These are phyloP conservation scores for Incumbomyces delicatus DNA, from an alignment of 2,329 filamentous ascomycete genomes.

Conservation along the genomic window DNA sequence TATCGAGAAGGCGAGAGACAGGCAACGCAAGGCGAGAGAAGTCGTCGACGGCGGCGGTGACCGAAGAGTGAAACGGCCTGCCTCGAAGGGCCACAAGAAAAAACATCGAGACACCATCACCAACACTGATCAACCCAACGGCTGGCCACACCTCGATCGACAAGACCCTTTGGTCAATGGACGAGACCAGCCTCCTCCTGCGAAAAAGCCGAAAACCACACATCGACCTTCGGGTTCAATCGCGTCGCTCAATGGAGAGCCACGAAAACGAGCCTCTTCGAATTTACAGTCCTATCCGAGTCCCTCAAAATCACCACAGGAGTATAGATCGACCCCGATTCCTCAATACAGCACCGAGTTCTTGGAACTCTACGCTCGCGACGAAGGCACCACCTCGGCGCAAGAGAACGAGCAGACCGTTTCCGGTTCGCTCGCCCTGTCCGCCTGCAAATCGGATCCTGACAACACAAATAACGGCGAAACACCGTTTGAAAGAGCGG, in stretches of 20 bases:
- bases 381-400: slow-evolving; percentile 40
- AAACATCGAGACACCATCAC: slow-evolving; percentile 58
- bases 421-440: slow-evolving; percentile 62
- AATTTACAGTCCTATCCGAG: slow-evolving; percentile 56
- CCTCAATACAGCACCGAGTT: slow-evolving; percentile 68
- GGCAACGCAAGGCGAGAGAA: slow-evolving; percentile 54
- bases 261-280: slow-evolving; percentile 52
- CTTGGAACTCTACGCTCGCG: slow-evolving; percentile 60
- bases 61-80: slow-evolving; percentile 63
- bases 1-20: slow-evolving; percentile 61
- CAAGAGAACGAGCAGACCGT: slow-evolving; percentile 70
- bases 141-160: slow-evolving; percentile 47
- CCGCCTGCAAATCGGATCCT: slow-evolving; percentile 68
- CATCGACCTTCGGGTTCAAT: slow-evolving; percentile 72
- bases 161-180: slow-evolving; percentile 45
- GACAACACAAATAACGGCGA: slow-evolving; percentile 45
- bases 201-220: slow-evolving; percentile 72
- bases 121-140: slow-evolving; percentile 55
- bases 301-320: slow-evolving; percentile 54
- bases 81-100: slow-evolving; percentile 79
- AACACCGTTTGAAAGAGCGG: slow-evolving; percentile 61
- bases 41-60: slow-evolving; percentile 49
- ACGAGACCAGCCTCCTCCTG: slow-evolving; percentile 48
- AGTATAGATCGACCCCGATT: slow-evolving; percentile 53
- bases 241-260: slow-evolving; percentile 53